Percentiles rank a stretch among this genome's conserved stretches.
These are phyloP conservation scores for Porcisia deanei DNA, from an alignment of 208 protist genomes.

Conservation along the genomic window DNA sequence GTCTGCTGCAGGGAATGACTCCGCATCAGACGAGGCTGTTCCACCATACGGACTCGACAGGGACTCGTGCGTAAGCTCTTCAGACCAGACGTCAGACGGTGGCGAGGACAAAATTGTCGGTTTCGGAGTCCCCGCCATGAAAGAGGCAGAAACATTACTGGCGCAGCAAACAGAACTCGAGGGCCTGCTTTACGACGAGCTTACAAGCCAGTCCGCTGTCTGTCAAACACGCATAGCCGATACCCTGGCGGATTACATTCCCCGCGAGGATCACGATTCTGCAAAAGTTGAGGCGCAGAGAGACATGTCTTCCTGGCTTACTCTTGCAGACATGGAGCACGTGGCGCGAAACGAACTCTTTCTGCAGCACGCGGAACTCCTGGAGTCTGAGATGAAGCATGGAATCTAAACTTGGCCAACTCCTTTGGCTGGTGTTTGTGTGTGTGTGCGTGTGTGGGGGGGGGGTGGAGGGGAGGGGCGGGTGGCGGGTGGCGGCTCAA, in stretches of 20 bases:
- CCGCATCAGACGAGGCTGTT: background rate
- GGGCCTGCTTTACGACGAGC: conserved; percentile 5
- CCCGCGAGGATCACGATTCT: background rate
- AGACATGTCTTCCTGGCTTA: conserved; percentile 4
- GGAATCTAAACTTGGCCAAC: background rate
- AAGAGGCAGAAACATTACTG: conserved; percentile 1
- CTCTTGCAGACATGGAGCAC: conserved; percentile 24
- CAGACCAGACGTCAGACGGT: background rate
- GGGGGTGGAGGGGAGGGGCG: background rate
- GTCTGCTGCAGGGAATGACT: background rate
- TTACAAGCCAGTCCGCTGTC: background rate
- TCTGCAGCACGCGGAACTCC: conserved; percentile 40
- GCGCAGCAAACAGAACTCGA: conserved; percentile 22
- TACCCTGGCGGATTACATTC: background rate
- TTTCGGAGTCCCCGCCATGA: background rate
- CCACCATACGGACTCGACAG: background rate
- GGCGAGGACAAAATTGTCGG: background rate
- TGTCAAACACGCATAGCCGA: background rate
- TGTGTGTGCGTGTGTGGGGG: too few relatives aligned
- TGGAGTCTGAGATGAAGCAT: conserved; percentile 24
- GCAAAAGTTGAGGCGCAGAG: background rate
- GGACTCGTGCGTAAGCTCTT: background rate
- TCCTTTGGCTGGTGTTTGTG: too few relatives aligned
- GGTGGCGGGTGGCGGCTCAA: too few relatives aligned
- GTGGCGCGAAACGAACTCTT: conserved; percentile 44